These are phyloP conservation scores for Kodamaea alishanica DNA, from an alignment of 1,139 yeast genomes.

Conservation along the genomic window DNA sequence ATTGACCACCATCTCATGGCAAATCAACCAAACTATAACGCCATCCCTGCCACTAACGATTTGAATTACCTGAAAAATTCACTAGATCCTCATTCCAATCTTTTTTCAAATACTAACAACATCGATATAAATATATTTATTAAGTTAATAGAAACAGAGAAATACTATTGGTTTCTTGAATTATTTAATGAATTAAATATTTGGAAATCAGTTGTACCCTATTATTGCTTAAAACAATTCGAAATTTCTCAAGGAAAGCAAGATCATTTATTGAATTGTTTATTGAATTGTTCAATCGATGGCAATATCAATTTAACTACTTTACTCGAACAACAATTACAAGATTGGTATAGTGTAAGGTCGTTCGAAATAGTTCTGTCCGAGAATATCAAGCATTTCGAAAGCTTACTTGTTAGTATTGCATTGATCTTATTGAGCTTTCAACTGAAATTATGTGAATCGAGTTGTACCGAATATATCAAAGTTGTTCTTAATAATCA, in stretches of 20 bases:
- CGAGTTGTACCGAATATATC: conserved; percentile 13
- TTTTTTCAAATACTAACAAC: conserved; percentile 3
- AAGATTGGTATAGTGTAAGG: conserved; percentile 23
- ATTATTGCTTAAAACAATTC: conserved; percentile 25
- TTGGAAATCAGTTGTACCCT: conserved; percentile 41
- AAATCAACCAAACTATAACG: conserved; percentile 1
- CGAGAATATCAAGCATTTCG: conserved; percentile 22
- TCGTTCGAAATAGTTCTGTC: conserved; percentile 12
- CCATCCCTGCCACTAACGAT: not conserved
- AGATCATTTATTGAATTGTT: conserved; percentile 29
- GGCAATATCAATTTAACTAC: conserved; percentile 14
- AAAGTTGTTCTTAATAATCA: conserved; percentile 29
- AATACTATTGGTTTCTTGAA: conserved; percentile 40
- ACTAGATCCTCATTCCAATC: not conserved
- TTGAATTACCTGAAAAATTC: no score
- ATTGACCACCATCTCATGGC: conserved; percentile 1
- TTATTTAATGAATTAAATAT: conserved; percentile 35
- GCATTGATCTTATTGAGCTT: conserved; percentile 26
- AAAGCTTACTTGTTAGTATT: conserved; percentile 26
- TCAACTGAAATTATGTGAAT: conserved; percentile 14
- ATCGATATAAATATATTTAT: conserved; percentile 19
- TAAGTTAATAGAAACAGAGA: conserved; percentile 29
- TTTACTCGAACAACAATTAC: conserved; percentile 23
- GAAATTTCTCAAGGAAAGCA: conserved; percentile 9
- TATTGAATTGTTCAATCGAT: conserved; percentile 28